Percentiles rank a stretch among this genome's conserved stretches.
Conservation (phyloP, 2,329 filamentous ascomycete species). For the Fusarium continuum region DNA sequence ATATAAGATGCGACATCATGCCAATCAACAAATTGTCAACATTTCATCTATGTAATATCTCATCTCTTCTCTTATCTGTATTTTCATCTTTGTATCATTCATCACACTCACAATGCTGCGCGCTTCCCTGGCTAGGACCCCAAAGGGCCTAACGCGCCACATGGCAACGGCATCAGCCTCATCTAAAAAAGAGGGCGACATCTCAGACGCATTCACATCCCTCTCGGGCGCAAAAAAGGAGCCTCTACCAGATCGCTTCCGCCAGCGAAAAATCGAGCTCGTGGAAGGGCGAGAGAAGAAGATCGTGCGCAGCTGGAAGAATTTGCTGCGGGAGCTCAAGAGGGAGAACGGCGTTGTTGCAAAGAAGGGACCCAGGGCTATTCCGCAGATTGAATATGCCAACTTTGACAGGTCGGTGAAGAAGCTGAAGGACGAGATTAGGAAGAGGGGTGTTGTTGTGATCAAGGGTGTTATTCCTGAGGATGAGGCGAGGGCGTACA, state of each 20-base stretch:
- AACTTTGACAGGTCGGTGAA: conserved; percentile 53
- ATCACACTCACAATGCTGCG: conserved; percentile 32
- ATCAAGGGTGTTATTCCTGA: conserved; percentile 72
- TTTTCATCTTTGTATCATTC: neutral
- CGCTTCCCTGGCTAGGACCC: conserved; percentile 25
- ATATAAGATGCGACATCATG: conserved; percentile 29
- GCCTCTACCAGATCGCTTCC: conserved; percentile 64
- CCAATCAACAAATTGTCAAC: neutral
- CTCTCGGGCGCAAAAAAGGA: conserved; percentile 58
- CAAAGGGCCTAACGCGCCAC: conserved; percentile 19
- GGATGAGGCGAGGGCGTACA: conserved; percentile 70
- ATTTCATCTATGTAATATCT: neutral
- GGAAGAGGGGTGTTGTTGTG: conserved; percentile 69
- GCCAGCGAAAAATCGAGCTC: conserved; percentile 64
- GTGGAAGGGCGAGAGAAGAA: conserved; percentile 59
- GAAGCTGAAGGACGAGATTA: conserved; percentile 58
- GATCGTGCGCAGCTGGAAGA: conserved; percentile 59
- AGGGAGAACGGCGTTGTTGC: conserved; percentile 60
- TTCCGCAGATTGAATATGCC: conserved; percentile 62
- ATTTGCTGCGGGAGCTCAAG: conserved; percentile 56
- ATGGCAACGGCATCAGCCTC: conserved; percentile 28
- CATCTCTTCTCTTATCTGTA: neutral
- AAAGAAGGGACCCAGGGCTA: conserved; percentile 55
- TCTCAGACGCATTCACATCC: conserved; percentile 69
- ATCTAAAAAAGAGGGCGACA: conserved; percentile 66